These are phyloP conservation scores for Petunia hybrid DNA, from an alignment of 305 asterid species.

Conservation along the genomic window DNA sequence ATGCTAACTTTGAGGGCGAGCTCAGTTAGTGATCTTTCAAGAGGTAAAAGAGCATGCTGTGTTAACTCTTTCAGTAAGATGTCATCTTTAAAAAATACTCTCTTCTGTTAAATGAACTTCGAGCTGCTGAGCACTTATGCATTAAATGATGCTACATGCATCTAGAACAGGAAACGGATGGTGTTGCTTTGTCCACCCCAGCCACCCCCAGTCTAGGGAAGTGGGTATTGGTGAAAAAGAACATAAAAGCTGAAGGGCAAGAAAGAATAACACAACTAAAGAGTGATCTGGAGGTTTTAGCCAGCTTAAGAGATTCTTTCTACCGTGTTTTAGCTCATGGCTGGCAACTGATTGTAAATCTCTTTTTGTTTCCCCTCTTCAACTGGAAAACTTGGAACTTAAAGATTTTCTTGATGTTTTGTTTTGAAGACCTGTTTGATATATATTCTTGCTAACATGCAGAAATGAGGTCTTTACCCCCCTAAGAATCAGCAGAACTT, in stretches of 20 bases:
- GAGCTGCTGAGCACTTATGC: not conserved
- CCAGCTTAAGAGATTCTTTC: not conserved
- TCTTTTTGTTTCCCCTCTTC: not conserved
- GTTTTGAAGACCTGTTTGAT: slow-evolving; percentile 6
- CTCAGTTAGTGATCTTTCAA: slow-evolving; percentile 6
- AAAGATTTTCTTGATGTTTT: slow-evolving; percentile 6
- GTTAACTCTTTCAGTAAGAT: not conserved
- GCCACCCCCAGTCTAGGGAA: not conserved
- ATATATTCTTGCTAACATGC: not conserved
- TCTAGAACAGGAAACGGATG: not conserved
- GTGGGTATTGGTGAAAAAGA: not conserved
- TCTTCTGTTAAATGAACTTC: not conserved
- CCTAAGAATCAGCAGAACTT: not conserved
- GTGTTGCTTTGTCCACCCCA: not conserved
- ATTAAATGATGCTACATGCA: slow-evolving; percentile 1
- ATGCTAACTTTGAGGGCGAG: slow-evolving; percentile 13
- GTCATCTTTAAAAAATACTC: too few species aligned
- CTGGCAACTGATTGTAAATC: not conserved
- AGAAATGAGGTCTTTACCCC: not conserved
- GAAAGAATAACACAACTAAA: slow-evolving; percentile 10
- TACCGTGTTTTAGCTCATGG: not conserved
- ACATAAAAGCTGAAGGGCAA: not conserved
- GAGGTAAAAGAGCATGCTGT: slow-evolving; percentile 7
- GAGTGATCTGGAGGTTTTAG: not conserved
- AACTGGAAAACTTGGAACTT: not conserved